These are phyloP conservation scores for Mentha longifolia DNA, from an alignment of 257 asterid species.

Conservation along the genomic window DNA sequence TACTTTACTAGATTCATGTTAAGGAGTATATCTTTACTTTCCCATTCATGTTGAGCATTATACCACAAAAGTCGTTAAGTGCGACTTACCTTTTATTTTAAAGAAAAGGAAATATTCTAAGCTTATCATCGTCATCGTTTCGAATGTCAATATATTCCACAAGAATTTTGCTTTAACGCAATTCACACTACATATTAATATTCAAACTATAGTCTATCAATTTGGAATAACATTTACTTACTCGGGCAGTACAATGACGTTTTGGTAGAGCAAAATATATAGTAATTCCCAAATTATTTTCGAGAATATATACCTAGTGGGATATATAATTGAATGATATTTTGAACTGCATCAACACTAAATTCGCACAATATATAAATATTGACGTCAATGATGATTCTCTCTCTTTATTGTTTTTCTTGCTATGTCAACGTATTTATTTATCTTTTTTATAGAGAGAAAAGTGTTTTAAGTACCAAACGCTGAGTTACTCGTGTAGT, in stretches of 20 bases:
- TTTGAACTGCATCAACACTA: conserved; percentile 6
- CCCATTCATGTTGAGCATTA: conserved; percentile 23
- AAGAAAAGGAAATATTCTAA: conserved; percentile 27
- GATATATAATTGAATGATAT: not conserved
- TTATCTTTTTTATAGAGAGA: no score
- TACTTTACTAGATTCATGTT: conserved; percentile 34
- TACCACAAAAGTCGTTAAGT: conserved; percentile 22
- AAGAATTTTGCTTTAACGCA: conserved; percentile 14
- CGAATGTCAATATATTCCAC: conserved; percentile 45
- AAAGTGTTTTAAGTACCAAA: no score
- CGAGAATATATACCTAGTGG: not conserved
- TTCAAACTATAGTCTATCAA: conserved; percentile 17
- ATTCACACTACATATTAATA: conserved; percentile 7
- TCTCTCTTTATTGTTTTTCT: not conserved
- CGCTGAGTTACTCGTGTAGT: no score
- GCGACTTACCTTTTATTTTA: conserved; percentile 31
- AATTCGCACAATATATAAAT: not conserved
- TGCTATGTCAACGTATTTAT: no score
- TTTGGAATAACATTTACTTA: conserved; percentile 14
- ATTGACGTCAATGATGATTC: not conserved
- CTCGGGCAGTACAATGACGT: conserved; percentile 22
- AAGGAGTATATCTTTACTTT: conserved; percentile 18
- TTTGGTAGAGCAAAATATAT: conserved; percentile 1
- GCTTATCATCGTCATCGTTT: conserved; percentile 36
- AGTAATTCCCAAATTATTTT: not conserved